Evolutionary conservation across 78 protist genomes (phyloP).

Genomic region (Diacronema lutheri): DNA sequence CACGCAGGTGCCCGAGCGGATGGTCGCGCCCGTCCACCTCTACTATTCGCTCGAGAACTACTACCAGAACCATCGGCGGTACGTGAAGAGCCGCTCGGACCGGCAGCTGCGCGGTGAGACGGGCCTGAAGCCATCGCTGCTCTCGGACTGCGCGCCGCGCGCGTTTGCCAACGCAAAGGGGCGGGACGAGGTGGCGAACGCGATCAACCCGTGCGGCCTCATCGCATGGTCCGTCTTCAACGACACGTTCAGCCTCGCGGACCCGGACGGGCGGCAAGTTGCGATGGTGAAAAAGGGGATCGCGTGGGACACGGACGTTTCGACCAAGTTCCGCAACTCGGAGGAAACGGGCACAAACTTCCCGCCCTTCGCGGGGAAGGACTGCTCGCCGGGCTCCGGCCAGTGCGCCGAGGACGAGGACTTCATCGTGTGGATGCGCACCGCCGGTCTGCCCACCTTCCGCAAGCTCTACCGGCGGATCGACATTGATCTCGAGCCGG

Average conservation of each 20-base stretch:
- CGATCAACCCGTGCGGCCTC: constrained; percentile 9
- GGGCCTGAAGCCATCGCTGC: not conserved
- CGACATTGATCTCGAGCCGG: constrained; percentile 50
- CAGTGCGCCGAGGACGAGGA: constrained; percentile 6
- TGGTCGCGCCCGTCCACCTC: not conserved
- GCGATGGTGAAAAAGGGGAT: not conserved
- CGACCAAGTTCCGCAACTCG: not conserved
- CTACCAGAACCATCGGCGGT: constrained; percentile 23
- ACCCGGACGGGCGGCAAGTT: not conserved
- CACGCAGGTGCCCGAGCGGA: no score
- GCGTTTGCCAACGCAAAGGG: not conserved
- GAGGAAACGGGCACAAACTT: not conserved
- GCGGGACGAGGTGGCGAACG: not conserved
- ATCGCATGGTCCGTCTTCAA: not conserved
- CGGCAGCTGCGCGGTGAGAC: not conserved
- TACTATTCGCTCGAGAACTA: constrained; percentile 4
- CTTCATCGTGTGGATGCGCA: constrained; percentile 38
- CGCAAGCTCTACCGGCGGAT: constrained; percentile 82
- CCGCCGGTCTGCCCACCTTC: constrained; percentile 80
- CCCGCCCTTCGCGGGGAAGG: not conserved
- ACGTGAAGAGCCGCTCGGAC: not conserved
- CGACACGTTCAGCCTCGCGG: not conserved
- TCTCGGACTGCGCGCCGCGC: not conserved
- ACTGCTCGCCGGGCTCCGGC: not conserved
- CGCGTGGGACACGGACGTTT: constrained; percentile 8